Evolutionary conservation across 306 rosid genomes (phyloP), one percentile per base, ranked within the genome.

Genomic region (Hylodesmum podocarpum): DNA sequence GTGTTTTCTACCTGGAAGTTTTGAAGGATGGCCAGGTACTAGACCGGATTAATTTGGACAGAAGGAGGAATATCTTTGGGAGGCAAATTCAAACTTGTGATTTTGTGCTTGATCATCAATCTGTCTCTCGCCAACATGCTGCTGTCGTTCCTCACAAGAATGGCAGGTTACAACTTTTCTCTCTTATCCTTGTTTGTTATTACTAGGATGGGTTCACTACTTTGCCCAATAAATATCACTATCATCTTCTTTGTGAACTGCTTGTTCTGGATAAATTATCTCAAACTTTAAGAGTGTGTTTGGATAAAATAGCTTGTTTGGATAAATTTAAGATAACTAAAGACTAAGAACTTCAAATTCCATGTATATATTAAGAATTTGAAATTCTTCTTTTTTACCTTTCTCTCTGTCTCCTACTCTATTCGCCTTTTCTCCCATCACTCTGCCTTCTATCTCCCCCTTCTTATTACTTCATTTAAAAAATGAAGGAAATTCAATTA

Each of bases 101-200:
- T 83, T 88, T 75, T 77, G 99, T 95, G 75, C 99, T 95, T 36
- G 99, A 92, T 84, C 99, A 95, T 74, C 97, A 87, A 65, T 95
- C 99, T 8, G 99, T 95, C 73, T 95, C 99, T 7, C 97, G 99
- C 70, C 99, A 95, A 71, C 99, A 92, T 81, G 99, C 99, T 75
- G 99, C 85, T 3, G 97, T 95, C 21, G 71, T 95, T 86, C 97
- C 99, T 78, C 99, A 92, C 91, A 90, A 89, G 78, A 95, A 90
- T 54, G 99, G 99, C 75, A 92, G 99, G 99, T 95, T 73, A 72
- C 89, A 49, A 66, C 58, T 18, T 69, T 66, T 43, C 59, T 66
- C 47, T 10, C 5, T 73, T 51, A 6, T 76, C 36, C 41, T 50
- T 86, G 44, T 47, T 50, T 86, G 44, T 19, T 49, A 49, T 80